Conservation (phyloP, 2,329 filamentous ascomycete genomes). For the Exophiala calicioides region DNA sequence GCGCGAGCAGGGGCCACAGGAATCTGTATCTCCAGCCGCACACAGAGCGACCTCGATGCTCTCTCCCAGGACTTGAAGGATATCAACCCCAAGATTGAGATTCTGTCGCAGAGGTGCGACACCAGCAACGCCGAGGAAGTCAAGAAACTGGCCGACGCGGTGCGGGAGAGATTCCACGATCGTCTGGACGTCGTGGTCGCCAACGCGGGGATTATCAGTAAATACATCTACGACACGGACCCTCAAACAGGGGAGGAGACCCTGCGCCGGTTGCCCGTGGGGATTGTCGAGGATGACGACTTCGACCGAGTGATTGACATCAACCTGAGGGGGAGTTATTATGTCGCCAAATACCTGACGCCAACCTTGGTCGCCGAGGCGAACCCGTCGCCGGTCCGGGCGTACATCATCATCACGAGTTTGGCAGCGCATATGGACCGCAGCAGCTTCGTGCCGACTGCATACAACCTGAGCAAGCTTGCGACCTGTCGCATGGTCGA, state of each 20-base stretch:
- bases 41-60: constrained; percentile 26
- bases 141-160: constrained; percentile 32
- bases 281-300: constrained; percentile 26
- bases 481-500: constrained; percentile 23
- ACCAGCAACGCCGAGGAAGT: constrained; percentile 33
- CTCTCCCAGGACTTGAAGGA: constrained; percentile 32
- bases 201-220: constrained; percentile 36
- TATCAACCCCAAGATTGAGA: constrained; percentile 35
- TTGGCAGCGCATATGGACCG: constrained; percentile 14
- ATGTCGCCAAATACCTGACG: constrained; percentile 26
- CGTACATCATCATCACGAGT: constrained; percentile 20
- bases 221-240: constrained; percentile 24
- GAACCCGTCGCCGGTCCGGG: constrained; percentile 12
- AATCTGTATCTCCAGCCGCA: constrained; percentile 39
- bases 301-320: constrained; percentile 21
- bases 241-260: constrained; percentile 21
- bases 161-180: constrained; percentile 34
- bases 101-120: constrained; percentile 26
- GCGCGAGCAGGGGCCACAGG: constrained; percentile 40
- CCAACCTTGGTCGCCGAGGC: constrained; percentile 9
- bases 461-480: constrained; percentile 24
- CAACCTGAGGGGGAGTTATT: constrained; percentile 23
- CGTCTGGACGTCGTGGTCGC: constrained; percentile 39
- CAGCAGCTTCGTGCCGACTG: constrained; percentile 15
- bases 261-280: constrained; percentile 14